Evolutionary conservation across 2,329 filamentous ascomycete genomes (phyloP).

Genomic region (Phialophora expanda): DNA sequence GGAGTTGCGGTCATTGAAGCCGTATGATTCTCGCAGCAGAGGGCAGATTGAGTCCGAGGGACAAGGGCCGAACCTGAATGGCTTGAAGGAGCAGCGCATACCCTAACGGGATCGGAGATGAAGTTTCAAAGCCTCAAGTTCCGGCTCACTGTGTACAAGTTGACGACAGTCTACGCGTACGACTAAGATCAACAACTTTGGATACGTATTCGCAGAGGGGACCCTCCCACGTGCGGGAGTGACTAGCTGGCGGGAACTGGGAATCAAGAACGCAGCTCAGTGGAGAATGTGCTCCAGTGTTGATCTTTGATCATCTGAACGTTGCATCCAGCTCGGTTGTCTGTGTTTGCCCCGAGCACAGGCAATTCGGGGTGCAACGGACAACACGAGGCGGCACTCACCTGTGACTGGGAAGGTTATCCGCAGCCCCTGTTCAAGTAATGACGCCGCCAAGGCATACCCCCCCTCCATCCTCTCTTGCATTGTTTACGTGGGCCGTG

Average conservation of each 20-base stretch:
- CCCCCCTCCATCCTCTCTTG: too few relatives aligned
- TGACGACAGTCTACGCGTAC: neutral
- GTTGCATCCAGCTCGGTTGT: neutral
- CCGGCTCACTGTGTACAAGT: neutral
- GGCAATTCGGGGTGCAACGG: too few relatives aligned
- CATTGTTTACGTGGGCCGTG: too few relatives aligned
- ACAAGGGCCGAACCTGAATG: neutral
- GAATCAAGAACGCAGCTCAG: neutral
- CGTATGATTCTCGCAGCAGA: neutral
- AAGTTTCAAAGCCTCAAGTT: neutral
- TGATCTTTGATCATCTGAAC: slow-evolving; percentile 1
- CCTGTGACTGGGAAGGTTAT: too few relatives aligned
- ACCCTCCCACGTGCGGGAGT: slow-evolving; percentile 4
- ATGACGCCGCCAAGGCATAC: too few relatives aligned
- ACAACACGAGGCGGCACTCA: too few relatives aligned
- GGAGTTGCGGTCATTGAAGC: neutral
- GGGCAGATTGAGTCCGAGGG: neutral
- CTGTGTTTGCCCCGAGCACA: too few relatives aligned
- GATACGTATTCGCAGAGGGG: too few relatives aligned
- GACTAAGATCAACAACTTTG: neutral
- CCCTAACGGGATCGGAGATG: neutral
- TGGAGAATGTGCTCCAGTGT: slow-evolving; percentile 3
- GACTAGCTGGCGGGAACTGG: neutral
- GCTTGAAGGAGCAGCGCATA: neutral
- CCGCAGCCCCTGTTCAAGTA: too few relatives aligned